Percentiles rank a stretch among this genome's conserved stretches.
Conservation (phyloP, 2,329 filamentous ascomycete species). For the Incumbomyces delicatus region DNA sequence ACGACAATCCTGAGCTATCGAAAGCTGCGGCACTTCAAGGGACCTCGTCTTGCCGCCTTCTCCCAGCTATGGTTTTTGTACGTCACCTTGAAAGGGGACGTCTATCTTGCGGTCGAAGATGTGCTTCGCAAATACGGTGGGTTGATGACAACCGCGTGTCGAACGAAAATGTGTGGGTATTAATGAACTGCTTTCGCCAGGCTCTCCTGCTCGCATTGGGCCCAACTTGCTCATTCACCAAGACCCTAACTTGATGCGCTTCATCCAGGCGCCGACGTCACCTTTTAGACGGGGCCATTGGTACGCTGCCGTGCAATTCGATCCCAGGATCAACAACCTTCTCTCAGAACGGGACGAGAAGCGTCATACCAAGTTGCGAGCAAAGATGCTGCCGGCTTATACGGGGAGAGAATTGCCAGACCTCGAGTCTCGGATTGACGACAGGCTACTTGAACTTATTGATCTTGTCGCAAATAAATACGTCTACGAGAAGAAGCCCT, state of each 20-base stretch:
- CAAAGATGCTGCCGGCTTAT: conserved; percentile 12
- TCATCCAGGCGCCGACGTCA: conserved; percentile 10
- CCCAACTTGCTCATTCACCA: conserved; percentile 10
- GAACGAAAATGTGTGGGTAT: neutral
- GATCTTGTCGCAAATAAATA: conserved; percentile 9
- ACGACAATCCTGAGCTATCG: conserved; percentile 7
- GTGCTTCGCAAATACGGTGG: conserved; percentile 12
- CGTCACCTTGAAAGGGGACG: conserved; percentile 2
- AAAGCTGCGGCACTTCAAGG: conserved; percentile 9
- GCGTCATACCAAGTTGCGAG: conserved; percentile 6
- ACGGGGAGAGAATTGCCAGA: conserved; percentile 11
- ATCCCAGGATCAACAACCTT: conserved; percentile 8
- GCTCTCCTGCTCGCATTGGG: conserved; percentile 12
- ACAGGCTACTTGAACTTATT: conserved; percentile 8
- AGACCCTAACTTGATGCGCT: conserved; percentile 8
- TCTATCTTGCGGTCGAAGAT: conserved; percentile 8
- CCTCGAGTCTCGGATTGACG: conserved; percentile 11
- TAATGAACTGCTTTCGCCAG: conserved; percentile 7
- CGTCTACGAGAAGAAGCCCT: conserved; percentile 6
- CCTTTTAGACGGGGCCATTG: conserved; percentile 6
- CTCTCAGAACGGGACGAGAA: conserved; percentile 11
- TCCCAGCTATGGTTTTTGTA: conserved; percentile 12
- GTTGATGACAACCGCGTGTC: neutral
- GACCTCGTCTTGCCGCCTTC: conserved; percentile 9
- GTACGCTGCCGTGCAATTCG: conserved; percentile 9